These are phyloP conservation scores for Polygonum maritimum DNA, from an alignment of 148 eudicot species.

Conservation along the genomic window DNA sequence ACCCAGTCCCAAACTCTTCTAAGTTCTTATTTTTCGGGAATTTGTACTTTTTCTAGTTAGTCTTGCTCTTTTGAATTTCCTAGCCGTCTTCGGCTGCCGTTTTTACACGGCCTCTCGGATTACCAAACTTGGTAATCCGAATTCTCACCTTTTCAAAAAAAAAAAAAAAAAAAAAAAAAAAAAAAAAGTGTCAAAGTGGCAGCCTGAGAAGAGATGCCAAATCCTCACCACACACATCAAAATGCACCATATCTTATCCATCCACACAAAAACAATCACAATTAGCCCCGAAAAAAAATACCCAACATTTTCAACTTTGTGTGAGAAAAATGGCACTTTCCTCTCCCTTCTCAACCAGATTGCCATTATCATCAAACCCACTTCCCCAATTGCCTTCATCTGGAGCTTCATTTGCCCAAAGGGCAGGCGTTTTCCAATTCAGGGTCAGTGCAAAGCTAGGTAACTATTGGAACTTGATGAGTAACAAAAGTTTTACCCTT, in stretches of 20 bases:
- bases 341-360: slow-evolving; percentile 5
- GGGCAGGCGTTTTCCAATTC: not conserved
- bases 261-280: not conserved
- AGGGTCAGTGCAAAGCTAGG: slow-evolving; percentile 10
- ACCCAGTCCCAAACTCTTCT: no score
- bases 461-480: not conserved
- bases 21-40: no score
- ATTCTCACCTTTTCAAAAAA: no score
- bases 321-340: slow-evolving; percentile 4
- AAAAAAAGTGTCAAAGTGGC: not conserved
- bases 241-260: not conserved
- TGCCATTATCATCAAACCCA: not conserved
- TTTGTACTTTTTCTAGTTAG: no score
- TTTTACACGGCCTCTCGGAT: no score
- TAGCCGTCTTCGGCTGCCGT: no score
- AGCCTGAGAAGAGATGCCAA: not conserved
- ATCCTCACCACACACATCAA: not conserved
- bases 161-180: no score
- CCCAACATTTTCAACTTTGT: not conserved
- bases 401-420: not conserved
- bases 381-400: not conserved
- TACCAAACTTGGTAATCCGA: no score
- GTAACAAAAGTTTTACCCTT: not conserved
- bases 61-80: no score
- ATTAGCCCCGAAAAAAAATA: not conserved